phyloP scores from a whole-genome alignment of 306 rosid species.

The Prunus armeniaca region DNA sequence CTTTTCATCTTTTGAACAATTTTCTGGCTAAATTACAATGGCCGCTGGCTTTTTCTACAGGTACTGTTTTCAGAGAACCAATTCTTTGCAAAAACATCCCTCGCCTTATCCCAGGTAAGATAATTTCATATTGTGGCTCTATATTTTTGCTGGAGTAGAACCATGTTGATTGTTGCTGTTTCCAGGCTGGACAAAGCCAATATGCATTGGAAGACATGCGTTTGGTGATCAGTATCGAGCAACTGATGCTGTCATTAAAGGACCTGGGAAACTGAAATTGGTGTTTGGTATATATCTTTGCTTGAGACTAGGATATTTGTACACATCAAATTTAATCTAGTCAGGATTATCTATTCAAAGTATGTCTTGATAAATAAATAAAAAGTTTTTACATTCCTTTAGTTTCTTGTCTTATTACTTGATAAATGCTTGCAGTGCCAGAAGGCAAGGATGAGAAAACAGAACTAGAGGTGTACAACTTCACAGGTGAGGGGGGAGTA shows the following conservation, averaged over 20 bases:
- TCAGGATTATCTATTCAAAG: neutral
- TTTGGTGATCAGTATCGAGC: slow-evolving; percentile 97
- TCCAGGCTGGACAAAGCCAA: slow-evolving; percentile 90
- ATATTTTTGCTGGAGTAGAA: neutral
- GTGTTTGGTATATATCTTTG: slow-evolving; percentile 67
- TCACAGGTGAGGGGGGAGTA: slow-evolving; percentile 92
- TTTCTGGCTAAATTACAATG: slow-evolving; percentile 10
- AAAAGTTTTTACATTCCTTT: neutral
- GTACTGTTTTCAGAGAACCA: slow-evolving; percentile 98
- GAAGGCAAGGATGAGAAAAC: slow-evolving; percentile 74
- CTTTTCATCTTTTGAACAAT: slow-evolving; percentile 14
- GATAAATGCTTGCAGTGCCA: slow-evolving; percentile 49
- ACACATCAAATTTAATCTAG: neutral
- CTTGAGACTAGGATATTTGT: neutral
- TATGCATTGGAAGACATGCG: slow-evolving; percentile 98
- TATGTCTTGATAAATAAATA: neutral
- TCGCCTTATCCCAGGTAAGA: slow-evolving; percentile 95
- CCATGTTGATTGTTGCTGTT: slow-evolving; percentile 20
- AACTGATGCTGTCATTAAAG: slow-evolving; percentile 85
- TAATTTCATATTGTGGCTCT: slow-evolving; percentile 8
- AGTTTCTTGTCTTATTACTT: neutral
- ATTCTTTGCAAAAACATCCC: slow-evolving; percentile 93
- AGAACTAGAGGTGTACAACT: slow-evolving; percentile 79
- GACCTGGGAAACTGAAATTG: slow-evolving; percentile 84
- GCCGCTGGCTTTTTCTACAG: slow-evolving; percentile 37